Conservation (phyloP, 2,329 filamentous ascomycete species). For the Lasiodiplodia gonubiensis region DNA sequence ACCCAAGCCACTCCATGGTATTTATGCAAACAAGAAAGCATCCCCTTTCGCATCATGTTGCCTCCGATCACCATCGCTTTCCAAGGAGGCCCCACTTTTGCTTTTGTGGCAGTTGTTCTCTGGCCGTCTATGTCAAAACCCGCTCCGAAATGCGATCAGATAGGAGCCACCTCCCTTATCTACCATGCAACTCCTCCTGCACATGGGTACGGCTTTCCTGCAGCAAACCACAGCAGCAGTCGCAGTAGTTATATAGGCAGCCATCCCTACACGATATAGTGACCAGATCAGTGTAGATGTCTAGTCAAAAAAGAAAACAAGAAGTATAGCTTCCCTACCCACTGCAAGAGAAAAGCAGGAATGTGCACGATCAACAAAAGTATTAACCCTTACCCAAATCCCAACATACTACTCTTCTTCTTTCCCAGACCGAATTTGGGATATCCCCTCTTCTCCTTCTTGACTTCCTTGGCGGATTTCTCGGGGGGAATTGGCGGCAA, state of each 20-base stretch:
- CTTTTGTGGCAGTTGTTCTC: background rate
- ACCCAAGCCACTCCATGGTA: conserved; percentile 15
- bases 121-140: background rate
- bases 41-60: background rate
- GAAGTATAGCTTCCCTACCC: background rate
- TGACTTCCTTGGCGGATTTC: conserved; percentile 49
- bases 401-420: conserved; percentile 61
- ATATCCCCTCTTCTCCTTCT: conserved; percentile 64
- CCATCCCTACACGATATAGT: background rate
- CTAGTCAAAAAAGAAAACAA: conserved; percentile 5
- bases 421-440: conserved; percentile 66
- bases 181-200: background rate
- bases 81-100: background rate
- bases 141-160: background rate
- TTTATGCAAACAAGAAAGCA: conserved; percentile 24
- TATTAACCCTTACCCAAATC: conserved; percentile 18
- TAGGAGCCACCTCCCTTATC: background rate
- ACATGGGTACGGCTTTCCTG: background rate
- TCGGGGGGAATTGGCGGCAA: conserved; percentile 12
- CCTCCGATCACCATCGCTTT: background rate
- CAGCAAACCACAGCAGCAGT: background rate
- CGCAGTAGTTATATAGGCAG: background rate
- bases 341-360: background rate
- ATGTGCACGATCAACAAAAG: background rate
- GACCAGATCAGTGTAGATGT: conserved; percentile 17